phyloP scores from a whole-genome alignment of 495 filamentous ascomycete genomes.

The Copromyces sp. region DNA sequence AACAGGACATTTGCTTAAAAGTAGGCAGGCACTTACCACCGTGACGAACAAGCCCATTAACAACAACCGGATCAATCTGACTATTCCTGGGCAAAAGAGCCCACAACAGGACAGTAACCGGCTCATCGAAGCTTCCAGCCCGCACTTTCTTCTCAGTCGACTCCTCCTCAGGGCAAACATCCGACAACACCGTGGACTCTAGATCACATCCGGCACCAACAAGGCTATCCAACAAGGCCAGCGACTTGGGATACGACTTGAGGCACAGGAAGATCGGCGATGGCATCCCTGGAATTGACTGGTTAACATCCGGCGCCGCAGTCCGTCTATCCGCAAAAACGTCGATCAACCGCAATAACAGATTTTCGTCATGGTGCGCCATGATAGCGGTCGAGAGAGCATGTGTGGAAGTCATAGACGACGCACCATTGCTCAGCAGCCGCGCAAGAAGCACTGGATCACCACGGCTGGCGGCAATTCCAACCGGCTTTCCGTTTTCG shows the following conservation, averaged over 20 bases:
- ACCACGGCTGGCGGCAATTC: slow-evolving; percentile 27
- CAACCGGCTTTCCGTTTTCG: slow-evolving; percentile 31
- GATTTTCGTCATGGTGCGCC: slow-evolving; percentile 10
- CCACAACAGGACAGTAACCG: slow-evolving; percentile 32
- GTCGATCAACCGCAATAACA: slow-evolving; percentile 11
- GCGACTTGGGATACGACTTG: slow-evolving; percentile 16
- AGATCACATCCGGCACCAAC: slow-evolving; percentile 15
- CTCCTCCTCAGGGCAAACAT: slow-evolving; percentile 7
- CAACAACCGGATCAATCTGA: slow-evolving; percentile 21
- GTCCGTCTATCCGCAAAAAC: slow-evolving; percentile 8
- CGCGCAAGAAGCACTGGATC: slow-evolving; percentile 24
- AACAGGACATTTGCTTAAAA: not conserved
- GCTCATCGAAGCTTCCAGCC: slow-evolving; percentile 21
- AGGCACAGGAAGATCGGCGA: slow-evolving; percentile 18
- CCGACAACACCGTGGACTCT: slow-evolving; percentile 11
- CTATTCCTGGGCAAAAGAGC: slow-evolving; percentile 29
- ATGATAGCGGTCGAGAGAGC: slow-evolving; percentile 26
- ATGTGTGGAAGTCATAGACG: slow-evolving; percentile 20
- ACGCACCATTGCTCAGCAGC: slow-evolving; percentile 25
- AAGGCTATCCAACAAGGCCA: slow-evolving; percentile 12
- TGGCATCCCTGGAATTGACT: slow-evolving; percentile 15
- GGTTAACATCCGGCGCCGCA: slow-evolving; percentile 8
- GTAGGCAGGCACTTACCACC: slow-evolving; percentile 18
- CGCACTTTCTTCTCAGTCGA: slow-evolving; percentile 5
- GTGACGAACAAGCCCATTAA: slow-evolving; percentile 28